Conservation (phyloP, 352 stramenopile species). For the Peronospora farinosa region DNA sequence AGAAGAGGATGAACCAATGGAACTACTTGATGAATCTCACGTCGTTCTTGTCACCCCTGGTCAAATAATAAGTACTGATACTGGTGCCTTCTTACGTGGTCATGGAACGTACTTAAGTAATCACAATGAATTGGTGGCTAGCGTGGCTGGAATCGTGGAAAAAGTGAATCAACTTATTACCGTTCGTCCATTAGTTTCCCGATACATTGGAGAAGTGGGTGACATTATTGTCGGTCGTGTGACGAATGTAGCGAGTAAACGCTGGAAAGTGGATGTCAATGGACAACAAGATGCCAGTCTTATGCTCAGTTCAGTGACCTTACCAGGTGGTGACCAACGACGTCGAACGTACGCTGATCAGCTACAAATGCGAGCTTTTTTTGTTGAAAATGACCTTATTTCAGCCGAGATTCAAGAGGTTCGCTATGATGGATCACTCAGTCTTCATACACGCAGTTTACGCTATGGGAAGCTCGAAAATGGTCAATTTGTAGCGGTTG, state of each 20-base stretch:
- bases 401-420: slow-evolving; percentile 87
- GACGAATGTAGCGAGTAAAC: slow-evolving; percentile 88
- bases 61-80: slow-evolving; percentile 72
- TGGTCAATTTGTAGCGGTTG: slow-evolving; percentile 88
- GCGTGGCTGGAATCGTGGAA: slow-evolving; percentile 91
- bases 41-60: slow-evolving; percentile 70
- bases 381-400: slow-evolving; percentile 94
- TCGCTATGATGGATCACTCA: slow-evolving; percentile 88
- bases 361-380: slow-evolving; percentile 94
- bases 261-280: slow-evolving; percentile 94
- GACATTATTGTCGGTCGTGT: slow-evolving; percentile 96
- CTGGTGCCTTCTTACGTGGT: slow-evolving; percentile 82
- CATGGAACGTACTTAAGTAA: slow-evolving; percentile 92
- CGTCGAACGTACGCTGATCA: slow-evolving; percentile 96
- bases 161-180: slow-evolving; percentile 95
- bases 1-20: slow-evolving; percentile 16
- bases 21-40: slow-evolving; percentile 33
- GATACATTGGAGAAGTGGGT: slow-evolving; percentile 93
- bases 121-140: slow-evolving; percentile 85
- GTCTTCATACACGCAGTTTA: slow-evolving; percentile 91
- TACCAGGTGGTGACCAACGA: slow-evolving; percentile 92
- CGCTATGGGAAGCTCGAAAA: slow-evolving; percentile 95
- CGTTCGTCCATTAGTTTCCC: slow-evolving; percentile 85
- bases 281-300: slow-evolving; percentile 81
- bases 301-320: slow-evolving; percentile 91